Conservation (phyloP, 2,329 filamentous ascomycete species). For the Trichoderma sp. region DNA sequence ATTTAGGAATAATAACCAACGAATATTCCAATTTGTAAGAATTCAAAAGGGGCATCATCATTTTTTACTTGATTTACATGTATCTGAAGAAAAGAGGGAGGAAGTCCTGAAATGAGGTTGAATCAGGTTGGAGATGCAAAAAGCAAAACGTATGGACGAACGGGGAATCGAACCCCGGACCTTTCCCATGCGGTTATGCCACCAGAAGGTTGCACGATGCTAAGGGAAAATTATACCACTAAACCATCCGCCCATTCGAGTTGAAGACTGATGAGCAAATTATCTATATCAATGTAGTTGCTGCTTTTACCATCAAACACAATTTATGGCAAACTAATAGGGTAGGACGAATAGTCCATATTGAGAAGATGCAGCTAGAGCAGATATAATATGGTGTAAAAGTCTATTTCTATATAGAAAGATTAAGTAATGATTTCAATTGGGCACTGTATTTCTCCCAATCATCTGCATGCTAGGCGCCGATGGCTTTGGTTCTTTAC, state of each 20-base stretch:
- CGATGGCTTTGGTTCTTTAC: background rate
- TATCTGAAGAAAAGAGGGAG: background rate
- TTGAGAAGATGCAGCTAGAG: too few relatives aligned
- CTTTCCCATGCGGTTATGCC: constrained; percentile 24
- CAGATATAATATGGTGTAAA: too few relatives aligned
- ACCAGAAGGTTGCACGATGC: constrained; percentile 23
- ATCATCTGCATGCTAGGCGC: background rate
- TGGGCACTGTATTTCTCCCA: background rate
- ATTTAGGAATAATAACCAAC: background rate
- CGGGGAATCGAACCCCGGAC: constrained; percentile 29
- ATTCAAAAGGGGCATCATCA: background rate
- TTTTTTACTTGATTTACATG: background rate
- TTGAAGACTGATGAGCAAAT: background rate
- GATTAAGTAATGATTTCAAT: background rate
- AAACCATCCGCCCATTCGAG: constrained; percentile 30
- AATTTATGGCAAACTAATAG: too few relatives aligned
- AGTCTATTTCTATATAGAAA: too few relatives aligned
- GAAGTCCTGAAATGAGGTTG: background rate
- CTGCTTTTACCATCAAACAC: too few relatives aligned
- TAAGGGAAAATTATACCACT: constrained; percentile 32
- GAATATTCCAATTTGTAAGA: background rate
- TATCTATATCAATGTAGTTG: background rate
- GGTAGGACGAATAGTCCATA: too few relatives aligned
- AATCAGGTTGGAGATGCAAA: background rate
- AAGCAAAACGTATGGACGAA: constrained; percentile 24